Base-by-base conservation (phyloP, 805 yeast species). In the Teunomyces lycoperdinae region DNA sequence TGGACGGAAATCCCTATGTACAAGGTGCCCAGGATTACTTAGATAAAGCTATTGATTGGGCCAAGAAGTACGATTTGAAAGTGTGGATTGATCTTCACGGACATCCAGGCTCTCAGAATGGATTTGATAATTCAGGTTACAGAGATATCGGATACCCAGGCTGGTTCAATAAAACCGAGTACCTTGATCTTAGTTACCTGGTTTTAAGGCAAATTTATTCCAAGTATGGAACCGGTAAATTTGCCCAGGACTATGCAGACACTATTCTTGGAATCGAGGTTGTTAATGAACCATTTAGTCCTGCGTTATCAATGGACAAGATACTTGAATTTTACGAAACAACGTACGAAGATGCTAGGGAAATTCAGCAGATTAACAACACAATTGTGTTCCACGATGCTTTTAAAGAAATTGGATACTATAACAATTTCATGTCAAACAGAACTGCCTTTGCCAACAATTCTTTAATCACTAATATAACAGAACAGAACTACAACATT, bases 41-140 rank as follows among this genome's bases (percentile, higher is more conserved):
- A 49, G 80, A 84, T 41, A 66, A 77, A 48, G 87, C 89, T 0
- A 67, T 88, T 33, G 78, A 70, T 42, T 88, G 95, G 95, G 81
- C 86, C 14, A 64, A 78, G 17, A 70, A 71, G 35, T 64, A 83
- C 55, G 83, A 75, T 11, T 67, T 88, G 51, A 78, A 85, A 49
- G 85, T 83, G 3, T 82, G 87, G 84, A 67, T 88, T 44, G 95
- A 88, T 59, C 66, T 88, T 46, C 96, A 88, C 57, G 90, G 94
- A 10, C 84, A 78, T 9, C 94, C 95, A 5, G 94, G 92, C 0
- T 84, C 91, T 1, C 95, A 88, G 60, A 88, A 88, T 63, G 95
- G 95, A 10, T 87, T 87, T 70, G 92, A 87, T 58, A 88, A 87
- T 57, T 82, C 89, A 6, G 96, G 96, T 1, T 65, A 77, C 27